Conservation (phyloP, 2,329 filamentous ascomycete genomes). For the Diaporthe citrichinensis region DNA sequence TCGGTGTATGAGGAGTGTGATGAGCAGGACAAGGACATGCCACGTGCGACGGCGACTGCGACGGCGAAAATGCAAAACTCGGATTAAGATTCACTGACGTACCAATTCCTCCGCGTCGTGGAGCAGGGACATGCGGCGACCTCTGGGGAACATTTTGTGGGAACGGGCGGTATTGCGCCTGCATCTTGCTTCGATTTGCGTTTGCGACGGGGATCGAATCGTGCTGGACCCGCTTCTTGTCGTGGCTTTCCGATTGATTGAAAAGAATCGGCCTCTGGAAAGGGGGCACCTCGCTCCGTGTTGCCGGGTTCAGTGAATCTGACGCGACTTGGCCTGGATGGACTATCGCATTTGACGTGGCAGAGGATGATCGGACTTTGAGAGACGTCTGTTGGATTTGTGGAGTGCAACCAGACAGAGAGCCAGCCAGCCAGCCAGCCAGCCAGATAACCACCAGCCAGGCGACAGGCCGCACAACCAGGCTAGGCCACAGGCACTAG, state of each 20-base stretch:
- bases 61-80: constrained; percentile 35
- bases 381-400: constrained; percentile 18
- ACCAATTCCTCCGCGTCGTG: constrained; percentile 69
- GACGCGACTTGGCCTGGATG: constrained; percentile 31
- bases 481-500: constrained; percentile 9
- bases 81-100: constrained; percentile 46
- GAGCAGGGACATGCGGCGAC: constrained; percentile 62
- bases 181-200: constrained; percentile 57
- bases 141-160: constrained; percentile 65
- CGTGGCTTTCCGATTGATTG: constrained; percentile 29
- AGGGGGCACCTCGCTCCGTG: constrained; percentile 25
- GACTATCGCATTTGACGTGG: constrained; percentile 37
- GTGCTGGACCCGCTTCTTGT: constrained; percentile 32
- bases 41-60: constrained; percentile 29
- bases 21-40: constrained; percentile 29
- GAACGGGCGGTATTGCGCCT: constrained; percentile 66
- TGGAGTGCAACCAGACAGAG: constrained; percentile 25
- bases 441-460: neutral
- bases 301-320: constrained; percentile 26
- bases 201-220: constrained; percentile 34
- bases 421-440: neutral
- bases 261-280: constrained; percentile 16
- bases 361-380: constrained; percentile 33
- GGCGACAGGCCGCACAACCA: neutral
- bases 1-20: constrained; percentile 23